Conservation (phyloP, 2,329 filamentous ascomycete species). For the Metarhizium brunneum region DNA sequence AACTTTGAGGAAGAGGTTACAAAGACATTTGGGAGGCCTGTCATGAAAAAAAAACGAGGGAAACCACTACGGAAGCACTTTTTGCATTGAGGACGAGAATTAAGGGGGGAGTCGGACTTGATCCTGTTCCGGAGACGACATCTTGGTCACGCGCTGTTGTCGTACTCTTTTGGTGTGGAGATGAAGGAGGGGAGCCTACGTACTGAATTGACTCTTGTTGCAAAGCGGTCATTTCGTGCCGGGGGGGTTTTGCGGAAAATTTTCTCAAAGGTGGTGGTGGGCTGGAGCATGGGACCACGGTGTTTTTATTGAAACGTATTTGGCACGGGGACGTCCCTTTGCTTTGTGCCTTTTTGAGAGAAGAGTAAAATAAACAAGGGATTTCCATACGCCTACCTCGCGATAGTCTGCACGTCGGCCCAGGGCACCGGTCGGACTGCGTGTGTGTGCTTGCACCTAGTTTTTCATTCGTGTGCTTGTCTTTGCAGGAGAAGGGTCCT, state of each 20-base stretch:
- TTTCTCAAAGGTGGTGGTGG: slow-evolving; percentile 11
- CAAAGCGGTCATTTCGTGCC: neutral
- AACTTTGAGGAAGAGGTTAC: no score
- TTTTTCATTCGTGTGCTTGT: no score
- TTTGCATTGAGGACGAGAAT: neutral
- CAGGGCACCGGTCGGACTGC: no score
- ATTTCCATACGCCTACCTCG: no score
- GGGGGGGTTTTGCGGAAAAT: slow-evolving; percentile 9
- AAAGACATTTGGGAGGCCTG: neutral
- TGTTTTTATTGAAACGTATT: no score
- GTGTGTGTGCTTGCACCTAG: no score
- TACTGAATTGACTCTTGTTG: neutral
- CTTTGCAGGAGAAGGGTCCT: no score
- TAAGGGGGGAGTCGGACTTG: neutral
- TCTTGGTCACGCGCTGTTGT: neutral
- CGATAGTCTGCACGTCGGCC: no score
- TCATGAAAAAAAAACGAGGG: neutral
- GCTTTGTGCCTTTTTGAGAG: no score
- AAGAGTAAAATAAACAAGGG: no score
- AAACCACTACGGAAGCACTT: neutral
- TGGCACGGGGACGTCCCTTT: no score
- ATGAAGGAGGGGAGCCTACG: neutral
- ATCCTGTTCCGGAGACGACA: neutral
- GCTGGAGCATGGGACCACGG: neutral
- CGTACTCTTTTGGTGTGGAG: neutral